Evolutionary conservation across 164 flowering plant genomes (phyloP), one percentile per base, ranked within the genome.

Genomic region (Aristolochia contorta): DNA sequence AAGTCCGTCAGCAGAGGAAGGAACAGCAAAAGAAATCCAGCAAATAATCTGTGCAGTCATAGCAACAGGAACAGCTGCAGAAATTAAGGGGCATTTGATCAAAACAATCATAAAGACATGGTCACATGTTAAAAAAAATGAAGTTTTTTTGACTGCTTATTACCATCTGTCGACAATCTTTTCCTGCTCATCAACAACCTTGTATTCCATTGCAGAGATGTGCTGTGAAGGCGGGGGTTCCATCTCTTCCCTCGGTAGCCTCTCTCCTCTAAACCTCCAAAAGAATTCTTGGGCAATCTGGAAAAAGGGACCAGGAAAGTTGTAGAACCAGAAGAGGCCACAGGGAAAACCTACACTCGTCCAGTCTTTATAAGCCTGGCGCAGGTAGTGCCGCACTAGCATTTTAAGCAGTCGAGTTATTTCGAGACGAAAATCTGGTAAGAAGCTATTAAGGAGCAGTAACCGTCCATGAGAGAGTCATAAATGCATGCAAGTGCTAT

Each of bases 31-130:
- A 49, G 79, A 61, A 79, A 55, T 74, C 80, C n/a, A 75, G 65
- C 73, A 72, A 74, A 72, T 69, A 56, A 55, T 70, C 67, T 18
- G 65, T 24, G 68, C 78, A 80, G 51, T 74, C 80, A 58, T 62
- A 80, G 21, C 78, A 80, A 71, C 83, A 80, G 16, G 82, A 81
- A 67, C 85, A 83, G 64, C 88, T 81, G 77, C 74, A 69, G 4
- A 47, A 59, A 20, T 1, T 54, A 0, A 47, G 16, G 7, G 51
- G 43, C 56, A 9, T 0, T 27, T 16, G 30, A 37, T 0, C 25
- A 50, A 49, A 18, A 46, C 1, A 53, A 23, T 37, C 7, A 37
- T 8, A 22, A 8, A 47, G 33, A 27, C 45, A 52, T 12, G 33
- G 50, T 53, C 47, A 60, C 57, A 33, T 37, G 52, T 30, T 47